Percentiles rank a stretch among this genome's conserved stretches.
These are phyloP conservation scores for Geotrichum restrictum DNA, from an alignment of 1,139 yeast genomes.

Conservation along the genomic window DNA sequence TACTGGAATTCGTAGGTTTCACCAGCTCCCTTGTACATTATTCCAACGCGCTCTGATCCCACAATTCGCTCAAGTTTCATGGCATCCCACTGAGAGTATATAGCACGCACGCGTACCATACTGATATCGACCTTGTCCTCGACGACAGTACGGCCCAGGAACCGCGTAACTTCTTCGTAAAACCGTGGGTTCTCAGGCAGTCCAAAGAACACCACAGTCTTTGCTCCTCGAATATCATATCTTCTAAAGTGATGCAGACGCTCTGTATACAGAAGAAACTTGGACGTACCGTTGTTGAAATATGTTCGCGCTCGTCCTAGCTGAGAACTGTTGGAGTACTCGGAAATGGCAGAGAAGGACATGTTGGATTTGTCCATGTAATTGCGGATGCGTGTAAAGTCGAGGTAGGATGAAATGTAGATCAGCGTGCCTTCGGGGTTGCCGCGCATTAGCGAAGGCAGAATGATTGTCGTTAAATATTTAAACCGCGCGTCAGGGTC, in stretches of 20 bases:
- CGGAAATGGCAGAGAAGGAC: conserved; percentile 54
- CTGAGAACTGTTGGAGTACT: conserved; percentile 70
- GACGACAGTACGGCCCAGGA: conserved; percentile 42
- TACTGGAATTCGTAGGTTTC: conserved; percentile 66
- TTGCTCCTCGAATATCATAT: conserved; percentile 81
- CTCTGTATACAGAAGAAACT: conserved; percentile 79
- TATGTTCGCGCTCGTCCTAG: conserved; percentile 66
- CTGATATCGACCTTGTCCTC: conserved; percentile 45
- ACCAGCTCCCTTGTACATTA: conserved; percentile 61
- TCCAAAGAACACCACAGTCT: conserved; percentile 74
- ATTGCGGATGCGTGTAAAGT: conserved; percentile 73
- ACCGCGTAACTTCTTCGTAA: conserved; percentile 68
- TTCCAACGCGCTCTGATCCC: conserved; percentile 72
- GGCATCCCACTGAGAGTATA: conserved; percentile 81
- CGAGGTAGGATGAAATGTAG: conserved; percentile 82
- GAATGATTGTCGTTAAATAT: conserved; percentile 65
- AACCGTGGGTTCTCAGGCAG: conserved; percentile 82
- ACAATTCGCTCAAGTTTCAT: conserved; percentile 76
- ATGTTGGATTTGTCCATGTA: conserved; percentile 61
- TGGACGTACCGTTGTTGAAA: conserved; percentile 60
- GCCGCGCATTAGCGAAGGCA: conserved; percentile 65
- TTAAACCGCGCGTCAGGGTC: conserved; percentile 75
- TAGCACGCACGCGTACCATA: conserved; percentile 57
- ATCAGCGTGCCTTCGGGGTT: conserved; percentile 70
- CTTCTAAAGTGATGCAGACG: conserved; percentile 90